A percentile compares a stretch with the other conserved stretches of the same genome.
Evolutionary conservation across 495 filamentous ascomycete genomes (phyloP).

Genomic region (Penicillium angulare): DNA sequence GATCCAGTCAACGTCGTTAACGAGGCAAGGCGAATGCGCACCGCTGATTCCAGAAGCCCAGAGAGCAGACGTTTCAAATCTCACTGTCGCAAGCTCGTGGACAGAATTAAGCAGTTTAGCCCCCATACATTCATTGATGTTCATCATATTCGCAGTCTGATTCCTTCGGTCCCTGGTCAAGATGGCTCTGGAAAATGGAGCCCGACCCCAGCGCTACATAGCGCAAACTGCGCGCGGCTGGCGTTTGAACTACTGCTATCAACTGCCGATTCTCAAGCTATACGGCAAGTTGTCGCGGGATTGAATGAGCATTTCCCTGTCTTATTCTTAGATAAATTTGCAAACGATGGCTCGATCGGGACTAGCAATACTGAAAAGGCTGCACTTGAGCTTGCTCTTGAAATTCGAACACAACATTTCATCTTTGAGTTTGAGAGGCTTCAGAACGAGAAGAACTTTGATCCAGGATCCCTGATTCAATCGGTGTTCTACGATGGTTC

Average conservation of each 20-base stretch:
- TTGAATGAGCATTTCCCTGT: slow-evolving; percentile 34
- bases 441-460: slow-evolving; percentile 24
- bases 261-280: slow-evolving; percentile 10
- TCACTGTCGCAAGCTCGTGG: slow-evolving; percentile 14
- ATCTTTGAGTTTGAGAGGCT: slow-evolving; percentile 30
- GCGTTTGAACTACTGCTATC: slow-evolving; percentile 32
- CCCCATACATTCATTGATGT: slow-evolving; percentile 30
- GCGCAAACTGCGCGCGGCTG: slow-evolving; percentile 41
- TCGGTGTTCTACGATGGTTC: slow-evolving; percentile 27
- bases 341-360: slow-evolving; percentile 10
- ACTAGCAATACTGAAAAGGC: slow-evolving; percentile 25
- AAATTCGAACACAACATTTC: slow-evolving; percentile 40
- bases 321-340: slow-evolving; percentile 30
- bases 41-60: slow-evolving; percentile 26
- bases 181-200: slow-evolving; percentile 18
- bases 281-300: slow-evolving; percentile 21
- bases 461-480: slow-evolving; percentile 24
- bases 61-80: slow-evolving; percentile 28
- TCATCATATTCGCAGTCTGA: slow-evolving; percentile 6
- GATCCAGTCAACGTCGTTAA: slow-evolving; percentile 25
- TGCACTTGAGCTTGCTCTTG: slow-evolving; percentile 39
- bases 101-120: slow-evolving; percentile 26
- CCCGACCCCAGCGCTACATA: slow-evolving; percentile 28
- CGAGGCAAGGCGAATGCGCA: slow-evolving; percentile 18
- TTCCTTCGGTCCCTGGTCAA: slow-evolving; percentile 19